These are phyloP conservation scores for Isochrysis galbana DNA, from an alignment of 78 protist species.

Conservation along the genomic window DNA sequence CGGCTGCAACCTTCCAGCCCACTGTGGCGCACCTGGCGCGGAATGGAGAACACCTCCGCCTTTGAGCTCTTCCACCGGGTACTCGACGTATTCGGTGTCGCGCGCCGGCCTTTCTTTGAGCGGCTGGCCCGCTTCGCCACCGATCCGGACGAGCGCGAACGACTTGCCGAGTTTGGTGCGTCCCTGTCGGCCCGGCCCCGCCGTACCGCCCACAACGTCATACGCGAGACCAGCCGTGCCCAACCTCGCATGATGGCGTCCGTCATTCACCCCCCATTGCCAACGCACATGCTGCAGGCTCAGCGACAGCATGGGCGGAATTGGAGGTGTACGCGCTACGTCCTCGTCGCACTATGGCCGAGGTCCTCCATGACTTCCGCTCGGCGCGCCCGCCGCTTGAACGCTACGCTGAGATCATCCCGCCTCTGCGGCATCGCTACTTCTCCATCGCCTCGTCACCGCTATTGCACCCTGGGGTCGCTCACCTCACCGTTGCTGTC, in stretches of 20 bases:
- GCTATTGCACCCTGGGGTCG: background rate
- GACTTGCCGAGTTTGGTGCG: slow-evolving; percentile 8
- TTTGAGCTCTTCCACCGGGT: background rate
- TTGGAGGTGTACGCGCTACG: background rate
- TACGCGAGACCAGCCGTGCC: no score
- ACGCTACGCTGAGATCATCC: background rate
- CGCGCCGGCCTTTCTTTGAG: background rate
- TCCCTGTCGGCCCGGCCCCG: no score
- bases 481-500: background rate
- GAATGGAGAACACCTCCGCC: no score
- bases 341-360: background rate
- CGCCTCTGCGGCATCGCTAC: background rate
- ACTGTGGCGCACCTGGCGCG: no score
- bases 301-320: background rate
- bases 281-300: no score
- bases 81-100: background rate
- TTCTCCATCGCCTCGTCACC: slow-evolving; percentile 5
- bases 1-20: no score
- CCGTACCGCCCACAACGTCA: no score
- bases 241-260: no score
- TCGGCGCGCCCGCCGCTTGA: background rate
- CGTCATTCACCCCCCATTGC: no score
- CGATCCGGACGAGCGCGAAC: background rate
- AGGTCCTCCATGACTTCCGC: background rate
- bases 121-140: background rate